Conservation (phyloP, 495 filamentous ascomycete species). For the Talaromyces nanjingensis region DNA sequence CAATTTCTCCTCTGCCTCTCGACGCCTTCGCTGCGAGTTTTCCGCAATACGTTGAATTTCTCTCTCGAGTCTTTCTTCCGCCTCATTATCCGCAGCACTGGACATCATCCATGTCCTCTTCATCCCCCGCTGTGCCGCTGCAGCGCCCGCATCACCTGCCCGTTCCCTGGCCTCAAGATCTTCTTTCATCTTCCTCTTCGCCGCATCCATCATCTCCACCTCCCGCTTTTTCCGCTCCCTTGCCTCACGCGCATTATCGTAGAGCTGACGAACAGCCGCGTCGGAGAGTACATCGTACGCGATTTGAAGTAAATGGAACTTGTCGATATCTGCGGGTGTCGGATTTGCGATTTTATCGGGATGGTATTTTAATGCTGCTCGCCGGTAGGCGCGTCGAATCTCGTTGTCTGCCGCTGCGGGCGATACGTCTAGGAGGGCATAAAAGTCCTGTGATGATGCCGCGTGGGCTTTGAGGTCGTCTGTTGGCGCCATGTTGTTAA, state of each 20-base stretch:
- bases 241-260: conserved; percentile 63
- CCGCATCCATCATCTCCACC: conserved; percentile 57
- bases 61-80: conserved; percentile 49
- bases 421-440: conserved; percentile 67
- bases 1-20: conserved; percentile 42
- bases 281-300: conserved; percentile 68
- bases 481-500: conserved; percentile 26
- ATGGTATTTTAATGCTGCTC: conserved; percentile 82
- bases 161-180: conserved; percentile 63
- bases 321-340: conserved; percentile 51
- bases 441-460: conserved; percentile 68
- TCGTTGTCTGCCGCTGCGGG: conserved; percentile 59
- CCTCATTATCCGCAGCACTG: conserved; percentile 41
- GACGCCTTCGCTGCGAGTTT: conserved; percentile 48
- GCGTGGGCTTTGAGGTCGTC: conserved; percentile 50
- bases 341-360: conserved; percentile 70
- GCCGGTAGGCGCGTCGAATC: conserved; percentile 81
- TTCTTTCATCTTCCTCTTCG: conserved; percentile 66
- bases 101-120: conserved; percentile 38
- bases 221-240: conserved; percentile 54
- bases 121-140: conserved; percentile 25
- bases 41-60: conserved; percentile 59
- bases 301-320: conserved; percentile 67
- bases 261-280: conserved; percentile 50
- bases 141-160: conserved; percentile 22